Percentiles rank a stretch among this genome's conserved stretches.
Evolutionary conservation across 345 rosid genomes (phyloP).

Genomic region (Lenwebbia sp.): DNA sequence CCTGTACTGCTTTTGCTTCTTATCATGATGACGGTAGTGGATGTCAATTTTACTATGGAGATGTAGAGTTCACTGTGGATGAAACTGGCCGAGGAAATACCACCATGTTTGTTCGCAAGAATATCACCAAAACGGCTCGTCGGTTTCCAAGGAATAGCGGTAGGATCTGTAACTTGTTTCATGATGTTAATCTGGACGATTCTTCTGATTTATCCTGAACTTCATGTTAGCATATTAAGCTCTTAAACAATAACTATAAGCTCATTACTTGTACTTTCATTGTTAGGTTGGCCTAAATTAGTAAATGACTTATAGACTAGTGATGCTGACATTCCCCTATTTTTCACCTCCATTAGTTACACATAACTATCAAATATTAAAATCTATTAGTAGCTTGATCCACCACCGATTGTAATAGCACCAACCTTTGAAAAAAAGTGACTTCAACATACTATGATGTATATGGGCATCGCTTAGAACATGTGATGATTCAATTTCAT

Average conservation of each 20-base stretch:
- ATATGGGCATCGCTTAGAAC: too few relatives aligned
- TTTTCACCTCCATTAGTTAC: neutral
- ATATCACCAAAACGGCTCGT: neutral
- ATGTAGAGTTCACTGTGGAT: neutral
- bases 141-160: neutral
- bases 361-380: neutral
- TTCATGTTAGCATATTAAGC: neutral
- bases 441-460: too few relatives aligned
- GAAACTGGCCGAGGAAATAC: neutral
- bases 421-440: too few relatives aligned
- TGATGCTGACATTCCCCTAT: neutral
- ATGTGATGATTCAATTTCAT: neutral
- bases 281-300: neutral
- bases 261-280: neutral
- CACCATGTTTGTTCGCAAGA: neutral
- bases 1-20: neutral
- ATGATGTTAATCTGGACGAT: neutral
- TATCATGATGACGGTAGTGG: neutral
- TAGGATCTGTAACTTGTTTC: neutral
- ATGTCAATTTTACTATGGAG: neutral
- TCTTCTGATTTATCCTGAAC: neutral
- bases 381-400: neutral
- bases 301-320: neutral
- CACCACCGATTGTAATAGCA: too few relatives aligned
- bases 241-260: neutral